A percentile compares a stretch with the other conserved stretches of the same genome.
Evolutionary conservation across 768 basidiomycete genomes (phyloP).

Genomic region (Crassisporium funariophilum): DNA sequence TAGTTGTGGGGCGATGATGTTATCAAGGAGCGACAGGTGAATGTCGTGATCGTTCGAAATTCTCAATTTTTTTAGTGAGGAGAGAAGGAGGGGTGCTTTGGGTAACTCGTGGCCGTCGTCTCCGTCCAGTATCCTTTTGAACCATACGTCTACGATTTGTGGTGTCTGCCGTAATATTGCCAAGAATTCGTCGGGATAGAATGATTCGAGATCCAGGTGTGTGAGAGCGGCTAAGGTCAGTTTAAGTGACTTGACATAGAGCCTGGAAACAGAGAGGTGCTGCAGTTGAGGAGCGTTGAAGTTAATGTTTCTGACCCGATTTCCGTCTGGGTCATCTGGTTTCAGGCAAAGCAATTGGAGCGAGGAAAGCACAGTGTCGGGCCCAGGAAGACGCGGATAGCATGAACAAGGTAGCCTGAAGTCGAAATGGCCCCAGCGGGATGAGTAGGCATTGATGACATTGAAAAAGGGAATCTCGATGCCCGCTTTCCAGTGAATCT

Average conservation of each 20-base stretch:
- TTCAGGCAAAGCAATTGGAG: slow-evolving; percentile 15
- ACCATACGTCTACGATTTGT: slow-evolving; percentile 10
- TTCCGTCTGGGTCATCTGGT: slow-evolving; percentile 21
- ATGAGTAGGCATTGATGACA: slow-evolving; percentile 11
- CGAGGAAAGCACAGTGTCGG: slow-evolving; percentile 14
- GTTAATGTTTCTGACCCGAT: slow-evolving; percentile 13
- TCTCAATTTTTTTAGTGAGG: slow-evolving; percentile 12
- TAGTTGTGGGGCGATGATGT: slow-evolving; percentile 17
- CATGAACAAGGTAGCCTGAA: slow-evolving; percentile 19
- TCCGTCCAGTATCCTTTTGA: slow-evolving; percentile 17
- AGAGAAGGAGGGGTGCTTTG: slow-evolving; percentile 10
- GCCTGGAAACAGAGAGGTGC: slow-evolving; percentile 17
- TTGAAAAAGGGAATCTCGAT: slow-evolving; percentile 17
- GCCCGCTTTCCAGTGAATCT: slow-evolving; percentile 15
- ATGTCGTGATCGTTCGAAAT: slow-evolving; percentile 22
- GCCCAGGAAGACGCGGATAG: slow-evolving; percentile 15
- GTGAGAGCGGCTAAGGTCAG: slow-evolving; percentile 18
- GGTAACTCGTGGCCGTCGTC: slow-evolving; percentile 22
- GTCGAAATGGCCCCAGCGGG: slow-evolving; percentile 19
- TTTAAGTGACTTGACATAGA: slow-evolving; percentile 20
- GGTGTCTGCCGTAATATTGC: slow-evolving; percentile 21
- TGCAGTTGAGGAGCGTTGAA: slow-evolving; percentile 12
- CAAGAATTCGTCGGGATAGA: slow-evolving; percentile 22
- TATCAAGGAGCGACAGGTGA: slow-evolving; percentile 16
- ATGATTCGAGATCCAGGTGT: slow-evolving; percentile 20